A percentile compares a stretch with the other conserved stretches of the same genome.
Evolutionary conservation across 2,329 filamentous ascomycete genomes (phyloP).

Genomic region (Dissoconium aciculare): DNA sequence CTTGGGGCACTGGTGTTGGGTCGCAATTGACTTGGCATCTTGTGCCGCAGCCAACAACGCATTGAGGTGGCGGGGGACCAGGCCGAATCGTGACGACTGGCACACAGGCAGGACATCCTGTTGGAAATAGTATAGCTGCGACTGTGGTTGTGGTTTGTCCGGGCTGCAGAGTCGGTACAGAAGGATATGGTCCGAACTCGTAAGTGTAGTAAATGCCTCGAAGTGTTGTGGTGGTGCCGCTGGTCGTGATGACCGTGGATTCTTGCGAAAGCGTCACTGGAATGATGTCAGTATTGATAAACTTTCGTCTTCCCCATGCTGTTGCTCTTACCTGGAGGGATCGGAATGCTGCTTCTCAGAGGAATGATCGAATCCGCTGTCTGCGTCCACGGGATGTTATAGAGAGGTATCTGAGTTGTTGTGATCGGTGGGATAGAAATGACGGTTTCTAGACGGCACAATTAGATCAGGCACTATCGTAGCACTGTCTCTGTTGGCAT

Average conservation of each 20-base stretch:
- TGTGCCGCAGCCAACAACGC: slow-evolving; percentile 2
- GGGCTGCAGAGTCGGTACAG: slow-evolving; percentile 3
- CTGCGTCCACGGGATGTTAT: slow-evolving; percentile 6
- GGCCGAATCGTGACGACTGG: slow-evolving; percentile 2
- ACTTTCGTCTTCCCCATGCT: no score
- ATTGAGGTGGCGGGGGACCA: slow-evolving; percentile 5
- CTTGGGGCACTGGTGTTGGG: no score
- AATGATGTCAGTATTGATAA: no score
- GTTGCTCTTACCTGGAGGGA: no score
- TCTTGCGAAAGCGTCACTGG: slow-evolving; percentile 5
- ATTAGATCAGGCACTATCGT: not conserved
- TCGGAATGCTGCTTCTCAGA: slow-evolving; percentile 7
- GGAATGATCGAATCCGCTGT: slow-evolving; percentile 4
- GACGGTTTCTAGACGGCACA: slow-evolving; percentile 3
- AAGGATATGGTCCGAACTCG: slow-evolving; percentile 5
- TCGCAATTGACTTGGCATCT: slow-evolving; percentile 2
- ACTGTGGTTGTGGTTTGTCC: slow-evolving; percentile 2
- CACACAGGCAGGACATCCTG: slow-evolving; percentile 3
- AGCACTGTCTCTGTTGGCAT: no score
- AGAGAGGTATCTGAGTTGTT: slow-evolving; percentile 5
- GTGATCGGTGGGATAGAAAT: slow-evolving; percentile 5
- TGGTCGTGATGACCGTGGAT: slow-evolving; percentile 4
- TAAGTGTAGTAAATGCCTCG: slow-evolving; percentile 5
- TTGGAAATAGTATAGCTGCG: slow-evolving; percentile 1
- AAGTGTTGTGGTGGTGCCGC: slow-evolving; percentile 4